Base-by-base conservation (phyloP, 2,329 filamentous ascomycete genomes). In the Paecilomyces variotii region DNA sequence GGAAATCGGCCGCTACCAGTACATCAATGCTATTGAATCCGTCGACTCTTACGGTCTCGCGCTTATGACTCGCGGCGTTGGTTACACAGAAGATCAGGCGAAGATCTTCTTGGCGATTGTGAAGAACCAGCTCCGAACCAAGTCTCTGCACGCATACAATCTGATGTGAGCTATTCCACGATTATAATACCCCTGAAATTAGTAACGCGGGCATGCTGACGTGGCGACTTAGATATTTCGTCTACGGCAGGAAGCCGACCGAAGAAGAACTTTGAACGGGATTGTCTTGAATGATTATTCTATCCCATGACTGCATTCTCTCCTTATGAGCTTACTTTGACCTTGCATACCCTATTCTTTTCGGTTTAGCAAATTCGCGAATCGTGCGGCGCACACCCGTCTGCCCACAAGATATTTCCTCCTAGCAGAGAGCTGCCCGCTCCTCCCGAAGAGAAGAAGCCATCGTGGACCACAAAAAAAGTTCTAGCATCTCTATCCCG, bases 51-150 rank as follows among this genome's bases (percentile, higher is more conserved):
- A 64, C 58, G 63, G 60, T 39, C 58, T 68, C 27, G 65, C 63
- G 0, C 61, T 67, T 3, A 66, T 65, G 57, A 68, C 66, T 10
- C 55, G 63, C 5, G 60, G 65, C 6, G 59, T 67, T 3, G 64
- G 65, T 10, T 66, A 61, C 61, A 54, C 58, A 11, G 57, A 56
- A 10, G 62, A 61, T 7, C 59, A 67, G 51, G 57, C 58, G 10
- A 50, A 59, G 50, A 52, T 52, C 9, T 52, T 52, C 50, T 28
- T 52, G 10, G 50, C 50, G 7, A 52, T 52, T 10, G 50, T 52
- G 50, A 52, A 52, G 50, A 52, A 52, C 50, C 50, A 52, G 50
- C 50, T 52, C 7, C 19, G 50, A 14, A 52, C n/a, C 12, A 52
- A 28, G 9, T 52, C 50, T 12, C 26, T 52, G 24, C 50, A 52